Conservation (phyloP, 176 grass and related monocot species). For the Ampelocalamus luodianensis region DNA sequence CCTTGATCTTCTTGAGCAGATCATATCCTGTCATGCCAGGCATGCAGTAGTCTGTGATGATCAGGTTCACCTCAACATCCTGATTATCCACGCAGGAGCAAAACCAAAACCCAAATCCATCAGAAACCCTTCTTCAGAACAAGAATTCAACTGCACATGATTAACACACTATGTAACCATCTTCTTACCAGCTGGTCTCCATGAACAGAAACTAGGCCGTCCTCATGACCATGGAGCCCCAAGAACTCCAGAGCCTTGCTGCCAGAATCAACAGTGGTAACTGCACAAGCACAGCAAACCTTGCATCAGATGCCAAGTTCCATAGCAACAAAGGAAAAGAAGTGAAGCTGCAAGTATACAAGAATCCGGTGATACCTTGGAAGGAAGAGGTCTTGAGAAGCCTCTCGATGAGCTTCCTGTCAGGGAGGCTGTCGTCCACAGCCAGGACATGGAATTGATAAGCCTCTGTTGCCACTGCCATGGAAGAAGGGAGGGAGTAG, state of each 20-base stretch:
- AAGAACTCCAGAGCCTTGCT: constrained; percentile 81
- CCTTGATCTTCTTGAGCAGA: constrained; percentile 96
- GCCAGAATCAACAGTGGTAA: constrained; percentile 84
- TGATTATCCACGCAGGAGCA: constrained; percentile 43
- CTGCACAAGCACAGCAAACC: constrained; percentile 39
- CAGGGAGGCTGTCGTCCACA: constrained; percentile 80
- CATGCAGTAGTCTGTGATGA: constrained; percentile 99
- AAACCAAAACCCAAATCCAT: constrained; percentile 11
- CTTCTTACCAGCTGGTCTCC: constrained; percentile 63
- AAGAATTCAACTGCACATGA: not conserved
- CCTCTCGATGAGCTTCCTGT: constrained; percentile 88
- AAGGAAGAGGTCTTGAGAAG: constrained; percentile 90
- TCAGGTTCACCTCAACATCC: constrained; percentile 86
- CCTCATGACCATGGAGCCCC: constrained; percentile 56
- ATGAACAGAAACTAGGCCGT: constrained; percentile 35
- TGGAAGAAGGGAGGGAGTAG: constrained; percentile 28
- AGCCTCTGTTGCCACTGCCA: constrained; percentile 53
- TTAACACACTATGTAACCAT: not conserved
- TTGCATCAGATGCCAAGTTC: not conserved
- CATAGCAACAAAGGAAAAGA: not conserved
- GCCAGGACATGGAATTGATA: constrained; percentile 81
- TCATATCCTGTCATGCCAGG: constrained; percentile 97
- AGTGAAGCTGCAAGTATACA: not conserved
- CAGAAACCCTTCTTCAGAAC: constrained; percentile 10
- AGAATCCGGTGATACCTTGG: constrained; percentile 45